Evolutionary conservation across 352 stramenopile species (phyloP), one percentile per base, ranked within the genome.

Genomic region (Blastocystis sp.): DNA sequence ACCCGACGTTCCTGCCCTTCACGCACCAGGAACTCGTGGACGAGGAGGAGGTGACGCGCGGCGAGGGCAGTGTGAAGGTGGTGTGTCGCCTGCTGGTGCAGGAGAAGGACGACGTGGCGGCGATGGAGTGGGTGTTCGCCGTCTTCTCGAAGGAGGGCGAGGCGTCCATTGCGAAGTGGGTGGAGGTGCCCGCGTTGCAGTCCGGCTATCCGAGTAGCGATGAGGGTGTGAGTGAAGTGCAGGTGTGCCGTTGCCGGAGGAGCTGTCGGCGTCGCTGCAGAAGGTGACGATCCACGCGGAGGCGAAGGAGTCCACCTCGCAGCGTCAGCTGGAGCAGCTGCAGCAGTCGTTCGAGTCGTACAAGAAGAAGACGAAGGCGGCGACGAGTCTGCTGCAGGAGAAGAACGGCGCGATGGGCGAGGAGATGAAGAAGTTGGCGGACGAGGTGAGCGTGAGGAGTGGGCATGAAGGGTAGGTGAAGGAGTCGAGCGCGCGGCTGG

Each of bases 311-410:
- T 50, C 65, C 12, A n/a, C 12, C 24, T 31, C 35, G n/a, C 21
- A 26, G 24, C 21, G 59, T 10, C n/a, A 69, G 60, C 33, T 69
- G 45, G 24, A 66, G 60, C 50, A 29, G 37, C 16, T 85, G 12
- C 35, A 35, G 37, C 31, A 85, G 50, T 26, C 55, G 29, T 67
- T 70, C 26, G 74, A 85, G 29, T 2, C n/a, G 37, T 85, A 85
- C 60, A 66, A 67, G 24, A 85, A 85, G 19, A 51, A 59, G 29
- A 70, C 74, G 35, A 85, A 85, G 31, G 45, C 74, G 26, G 74
- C 74, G 51, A 85, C 74, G 26, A 24, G 39, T 16, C 66, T 85
- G 33, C 60, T 85, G 21, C 74, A 85, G 31, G 74, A 67, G n/a
- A 51, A 59, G 26, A 55, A 24, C 29, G 45, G 26, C 12, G 29